Evolutionary conservation across 2,329 filamentous ascomycete species (phyloP).

Genomic region (Trichoderma aggressivum): DNA sequence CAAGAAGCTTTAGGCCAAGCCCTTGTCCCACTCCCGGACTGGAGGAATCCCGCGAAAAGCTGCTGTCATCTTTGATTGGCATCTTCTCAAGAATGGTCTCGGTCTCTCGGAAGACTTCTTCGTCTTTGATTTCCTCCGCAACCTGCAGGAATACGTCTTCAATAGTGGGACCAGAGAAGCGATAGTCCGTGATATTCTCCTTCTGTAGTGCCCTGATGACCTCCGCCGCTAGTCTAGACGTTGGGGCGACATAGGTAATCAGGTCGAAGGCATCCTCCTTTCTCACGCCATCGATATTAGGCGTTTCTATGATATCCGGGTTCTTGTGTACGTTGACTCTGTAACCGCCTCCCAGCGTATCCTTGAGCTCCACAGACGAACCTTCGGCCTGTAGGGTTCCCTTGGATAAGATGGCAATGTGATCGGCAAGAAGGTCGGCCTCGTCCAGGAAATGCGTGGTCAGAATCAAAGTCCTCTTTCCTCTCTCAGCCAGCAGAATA

Average conservation of each 20-base stretch:
- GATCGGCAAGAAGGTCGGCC: constrained; percentile 82
- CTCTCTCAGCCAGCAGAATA: constrained; percentile 81
- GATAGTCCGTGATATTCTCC: constrained; percentile 68
- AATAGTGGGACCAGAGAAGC: constrained; percentile 83
- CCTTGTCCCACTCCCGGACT: constrained; percentile 22
- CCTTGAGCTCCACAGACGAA: constrained; percentile 81
- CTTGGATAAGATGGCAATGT: constrained; percentile 83
- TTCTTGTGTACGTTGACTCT: constrained; percentile 70
- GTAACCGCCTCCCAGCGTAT: constrained; percentile 78
- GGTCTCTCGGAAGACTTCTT: constrained; percentile 35
- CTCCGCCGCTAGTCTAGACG: constrained; percentile 66
- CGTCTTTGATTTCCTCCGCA: constrained; percentile 70
- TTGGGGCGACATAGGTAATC: constrained; percentile 67
- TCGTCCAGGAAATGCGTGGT: constrained; percentile 95
- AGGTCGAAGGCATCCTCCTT: constrained; percentile 65
- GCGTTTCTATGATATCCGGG: constrained; percentile 44
- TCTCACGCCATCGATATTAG: constrained; percentile 52
- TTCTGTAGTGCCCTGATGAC: constrained; percentile 69
- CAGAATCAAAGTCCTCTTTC: constrained; percentile 75
- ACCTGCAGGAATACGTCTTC: constrained; percentile 89
- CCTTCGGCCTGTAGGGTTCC: constrained; percentile 78
- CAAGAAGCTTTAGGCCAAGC: constrained; percentile 54
- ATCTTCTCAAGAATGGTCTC: constrained; percentile 22
- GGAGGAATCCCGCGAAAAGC: constrained; percentile 25
- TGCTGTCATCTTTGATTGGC: constrained; percentile 24